Percentiles rank a stretch among this genome's conserved stretches.
These are phyloP conservation scores for Escovopsis sp. DNA, from an alignment of 2,329 filamentous ascomycete species.

Conservation along the genomic window DNA sequence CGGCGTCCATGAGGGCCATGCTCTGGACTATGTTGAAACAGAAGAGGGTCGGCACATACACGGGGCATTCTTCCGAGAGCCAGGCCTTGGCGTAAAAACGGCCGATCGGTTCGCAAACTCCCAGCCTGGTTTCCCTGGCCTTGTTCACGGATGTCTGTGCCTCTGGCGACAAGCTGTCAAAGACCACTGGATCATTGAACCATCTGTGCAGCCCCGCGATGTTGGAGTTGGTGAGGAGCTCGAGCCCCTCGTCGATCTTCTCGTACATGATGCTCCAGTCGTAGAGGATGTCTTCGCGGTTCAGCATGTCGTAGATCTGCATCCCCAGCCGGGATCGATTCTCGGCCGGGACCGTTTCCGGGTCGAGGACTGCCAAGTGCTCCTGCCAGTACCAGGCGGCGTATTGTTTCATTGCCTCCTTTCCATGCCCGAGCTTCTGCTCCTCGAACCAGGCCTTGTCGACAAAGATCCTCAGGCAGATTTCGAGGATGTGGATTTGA, in stretches of 20 bases:
- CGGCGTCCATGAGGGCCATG: slow-evolving; percentile 23
- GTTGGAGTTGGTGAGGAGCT: slow-evolving; percentile 24
- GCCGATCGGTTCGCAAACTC: slow-evolving; percentile 23
- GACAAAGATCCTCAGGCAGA: slow-evolving; percentile 25
- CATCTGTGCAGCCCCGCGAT: slow-evolving; percentile 21
- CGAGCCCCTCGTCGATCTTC: slow-evolving; percentile 26
- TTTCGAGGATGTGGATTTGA: slow-evolving; percentile 21
- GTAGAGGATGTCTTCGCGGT: slow-evolving; percentile 19
- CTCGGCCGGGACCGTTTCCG: slow-evolving; percentile 8
- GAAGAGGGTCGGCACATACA: slow-evolving; percentile 24
- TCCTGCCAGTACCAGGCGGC: slow-evolving; percentile 31
- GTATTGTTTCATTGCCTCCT: slow-evolving; percentile 21
- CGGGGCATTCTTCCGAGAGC: slow-evolving; percentile 18
- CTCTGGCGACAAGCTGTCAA: slow-evolving; percentile 14
- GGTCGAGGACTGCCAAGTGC: slow-evolving; percentile 21
- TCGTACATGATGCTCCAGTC: slow-evolving; percentile 26
- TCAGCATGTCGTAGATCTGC: slow-evolving; percentile 22
- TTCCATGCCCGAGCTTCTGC: slow-evolving; percentile 12
- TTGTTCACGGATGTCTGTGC: slow-evolving; percentile 16
- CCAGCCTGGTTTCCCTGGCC: slow-evolving; percentile 11
- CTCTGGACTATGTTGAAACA: slow-evolving; percentile 29
- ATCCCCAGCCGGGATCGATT: slow-evolving; percentile 20
- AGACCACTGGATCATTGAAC: slow-evolving; percentile 19
- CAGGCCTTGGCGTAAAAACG: slow-evolving; percentile 23
- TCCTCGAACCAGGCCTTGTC: slow-evolving; percentile 16